Base-by-base conservation (phyloP, 495 filamentous ascomycete genomes). In the Hamigera avellanea region DNA sequence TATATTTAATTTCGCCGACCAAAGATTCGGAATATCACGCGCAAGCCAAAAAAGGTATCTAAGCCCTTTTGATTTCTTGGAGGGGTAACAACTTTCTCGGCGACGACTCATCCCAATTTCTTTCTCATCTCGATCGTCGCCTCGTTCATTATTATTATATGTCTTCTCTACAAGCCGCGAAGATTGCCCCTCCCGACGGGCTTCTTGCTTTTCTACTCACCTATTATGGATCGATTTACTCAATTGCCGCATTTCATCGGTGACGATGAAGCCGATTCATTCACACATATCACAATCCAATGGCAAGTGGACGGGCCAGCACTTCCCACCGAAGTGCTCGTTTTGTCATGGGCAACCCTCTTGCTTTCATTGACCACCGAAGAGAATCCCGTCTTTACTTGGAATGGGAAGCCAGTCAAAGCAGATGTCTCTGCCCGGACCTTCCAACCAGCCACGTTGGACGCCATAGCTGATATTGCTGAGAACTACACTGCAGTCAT, bases 301-400 rank as follows among this genome's bases (percentile, higher is more conserved):
- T 57, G 53, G 46, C 39, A 40, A 18, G 39, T 52, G 34, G 44
- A 50, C 33, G 38, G 27, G 3, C 12, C 14, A 8, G 40, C 26
- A 28, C 38, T 56, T 30, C 40, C 54, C 5, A 19, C 21, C 4
- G 21, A 23, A 23, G 21, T 23, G 9, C 5, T 64, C 9, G 48
- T 59, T 6, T 29, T 60, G 26, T 50, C 57, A 26, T 70, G 66
- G 66, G 61, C 62, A 13, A 10, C 36, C 17, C 37, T 68, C 8
- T 46, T 70, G 15, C 53, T 47, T 17, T 54, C 59, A 10, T 67
- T 62, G 27, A 59, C 55, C 2, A 48, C 46, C 12, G 47, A 55
- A 12, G 55, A 61, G 16, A 42, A 37, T 12, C 51, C 55, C 9
- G 48, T 57, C 12, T 70, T 70, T 42, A 5, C 45, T 2, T 39